A percentile compares a stretch with the other conserved stretches of the same genome.
phyloP scores from a whole-genome alignment of 768 basidiomycete genomes.

The Auriscalpium microsporum region DNA sequence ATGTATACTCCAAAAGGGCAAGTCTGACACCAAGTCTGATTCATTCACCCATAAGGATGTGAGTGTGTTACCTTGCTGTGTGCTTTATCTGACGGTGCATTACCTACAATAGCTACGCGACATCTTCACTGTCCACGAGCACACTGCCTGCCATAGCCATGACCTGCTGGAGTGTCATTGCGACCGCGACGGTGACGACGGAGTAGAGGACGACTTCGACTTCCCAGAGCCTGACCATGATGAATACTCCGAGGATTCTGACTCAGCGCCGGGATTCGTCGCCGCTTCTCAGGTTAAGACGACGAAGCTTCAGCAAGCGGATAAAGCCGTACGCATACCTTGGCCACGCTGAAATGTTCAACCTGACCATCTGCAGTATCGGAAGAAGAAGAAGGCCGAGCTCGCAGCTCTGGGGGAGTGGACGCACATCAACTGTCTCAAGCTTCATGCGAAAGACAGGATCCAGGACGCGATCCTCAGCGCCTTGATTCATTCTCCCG shows the following conservation, averaged over 20 bases:
- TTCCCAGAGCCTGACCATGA: slow-evolving; percentile 5
- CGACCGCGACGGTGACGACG: slow-evolving; percentile 19
- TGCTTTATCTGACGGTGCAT: slow-evolving; percentile 4
- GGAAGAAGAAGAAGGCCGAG: slow-evolving; percentile 57
- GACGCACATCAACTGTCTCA: slow-evolving; percentile 76
- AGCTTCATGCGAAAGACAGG: slow-evolving; percentile 31
- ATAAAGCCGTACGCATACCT: slow-evolving; percentile 39
- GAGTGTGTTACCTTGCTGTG: slow-evolving; percentile 19
- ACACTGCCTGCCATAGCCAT: slow-evolving; percentile 84
- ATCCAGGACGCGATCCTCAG: slow-evolving; percentile 63
- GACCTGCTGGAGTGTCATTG: slow-evolving; percentile 83
- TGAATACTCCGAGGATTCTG: slow-evolving; percentile 22
- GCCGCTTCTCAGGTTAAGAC: slow-evolving; percentile 54
- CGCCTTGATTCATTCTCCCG: slow-evolving; percentile 30
- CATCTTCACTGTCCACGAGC: slow-evolving; percentile 79
- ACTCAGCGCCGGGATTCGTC: slow-evolving; percentile 38
- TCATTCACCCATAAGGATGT: slow-evolving; percentile 86
- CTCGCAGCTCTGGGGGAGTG: slow-evolving; percentile 73
- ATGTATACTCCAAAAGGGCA: slow-evolving; percentile 21
- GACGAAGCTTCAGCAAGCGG: slow-evolving; percentile 35
- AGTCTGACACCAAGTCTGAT: slow-evolving; percentile 61
- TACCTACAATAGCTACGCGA: slow-evolving; percentile 60
- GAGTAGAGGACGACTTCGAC: neutral
- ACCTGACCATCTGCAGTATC: slow-evolving; percentile 35
- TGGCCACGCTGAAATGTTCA: neutral